Evolutionary conservation across 169 alveolate genomes (phyloP).

Genomic region (Theileria parva): DNA sequence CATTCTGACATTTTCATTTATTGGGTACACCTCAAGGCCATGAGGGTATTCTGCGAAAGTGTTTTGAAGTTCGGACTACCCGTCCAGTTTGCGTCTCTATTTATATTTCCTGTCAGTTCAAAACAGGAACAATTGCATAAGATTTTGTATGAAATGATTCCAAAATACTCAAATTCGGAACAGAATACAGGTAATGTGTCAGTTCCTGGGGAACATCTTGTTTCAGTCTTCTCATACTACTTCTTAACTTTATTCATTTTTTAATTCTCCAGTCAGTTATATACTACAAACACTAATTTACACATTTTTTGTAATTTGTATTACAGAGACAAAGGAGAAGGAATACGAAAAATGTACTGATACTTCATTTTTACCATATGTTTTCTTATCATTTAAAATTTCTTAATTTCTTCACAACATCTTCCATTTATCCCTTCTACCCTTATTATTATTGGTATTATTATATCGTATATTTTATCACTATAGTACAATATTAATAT

Average conservation of each 20-base stretch:
- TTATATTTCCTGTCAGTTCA: slow-evolving; percentile 64
- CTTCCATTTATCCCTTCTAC: background rate
- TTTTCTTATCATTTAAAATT: slow-evolving; percentile 4
- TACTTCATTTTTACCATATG: background rate
- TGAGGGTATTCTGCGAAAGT: slow-evolving; percentile 88
- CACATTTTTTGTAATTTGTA: background rate
- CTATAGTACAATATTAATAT: background rate
- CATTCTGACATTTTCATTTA: slow-evolving; percentile 86
- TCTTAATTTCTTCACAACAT: background rate
- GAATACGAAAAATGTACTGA: background rate
- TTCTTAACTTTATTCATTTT: background rate
- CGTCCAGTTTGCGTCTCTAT: slow-evolving; percentile 81
- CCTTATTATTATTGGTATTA: background rate
- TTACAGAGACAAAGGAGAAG: background rate
- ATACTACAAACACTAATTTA: background rate
- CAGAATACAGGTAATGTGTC: background rate
- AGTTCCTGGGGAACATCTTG: background rate
- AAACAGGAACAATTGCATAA: slow-evolving; percentile 44
- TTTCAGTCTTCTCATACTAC: background rate
- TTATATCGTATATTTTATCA: background rate
- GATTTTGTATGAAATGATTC: slow-evolving; percentile 29
- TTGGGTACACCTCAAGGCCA: slow-evolving; percentile 85
- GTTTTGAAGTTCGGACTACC: slow-evolving; percentile 89
- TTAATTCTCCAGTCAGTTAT: background rate
- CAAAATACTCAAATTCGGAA: slow-evolving; percentile 14